Conservation (phyloP, 331 rosid species). For the Arachis monticola region DNA sequence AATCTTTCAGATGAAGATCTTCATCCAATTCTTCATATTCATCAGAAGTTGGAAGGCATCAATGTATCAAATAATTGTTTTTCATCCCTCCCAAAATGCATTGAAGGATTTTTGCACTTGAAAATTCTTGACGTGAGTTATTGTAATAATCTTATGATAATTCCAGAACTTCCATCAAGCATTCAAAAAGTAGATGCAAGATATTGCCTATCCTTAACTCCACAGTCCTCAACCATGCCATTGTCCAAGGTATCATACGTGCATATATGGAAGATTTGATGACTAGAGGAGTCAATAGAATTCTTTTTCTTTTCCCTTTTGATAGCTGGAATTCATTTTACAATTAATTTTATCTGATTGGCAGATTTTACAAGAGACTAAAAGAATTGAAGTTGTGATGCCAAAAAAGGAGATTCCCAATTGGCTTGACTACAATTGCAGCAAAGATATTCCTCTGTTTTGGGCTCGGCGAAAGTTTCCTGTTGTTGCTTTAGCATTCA, state of each 20-base stretch:
- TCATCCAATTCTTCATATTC: background rate
- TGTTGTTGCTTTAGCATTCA: background rate
- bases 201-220: background rate
- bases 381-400: constrained; percentile 2
- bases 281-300: too few species aligned
- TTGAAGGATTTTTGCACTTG: background rate
- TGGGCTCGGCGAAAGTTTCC: constrained; percentile 22
- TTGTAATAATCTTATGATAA: background rate
- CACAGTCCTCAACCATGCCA: background rate
- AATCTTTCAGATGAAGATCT: constrained; percentile 17
- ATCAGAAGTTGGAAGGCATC: background rate
- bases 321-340: too few species aligned
- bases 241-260: constrained; percentile 13
- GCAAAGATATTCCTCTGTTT: background rate
- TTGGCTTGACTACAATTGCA: background rate
- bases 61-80: background rate
- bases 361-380: background rate
- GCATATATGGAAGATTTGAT: too few species aligned
- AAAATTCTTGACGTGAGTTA: constrained; percentile 1
- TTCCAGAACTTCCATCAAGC: constrained; percentile 2
- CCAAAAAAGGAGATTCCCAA: background rate
- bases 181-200: constrained; percentile 10
- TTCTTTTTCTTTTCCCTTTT: too few species aligned
- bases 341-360: too few species aligned
- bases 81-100: background rate